phyloP scores from a whole-genome alignment of 495 filamentous ascomycete species.

The Gamarada debralockiae region DNA sequence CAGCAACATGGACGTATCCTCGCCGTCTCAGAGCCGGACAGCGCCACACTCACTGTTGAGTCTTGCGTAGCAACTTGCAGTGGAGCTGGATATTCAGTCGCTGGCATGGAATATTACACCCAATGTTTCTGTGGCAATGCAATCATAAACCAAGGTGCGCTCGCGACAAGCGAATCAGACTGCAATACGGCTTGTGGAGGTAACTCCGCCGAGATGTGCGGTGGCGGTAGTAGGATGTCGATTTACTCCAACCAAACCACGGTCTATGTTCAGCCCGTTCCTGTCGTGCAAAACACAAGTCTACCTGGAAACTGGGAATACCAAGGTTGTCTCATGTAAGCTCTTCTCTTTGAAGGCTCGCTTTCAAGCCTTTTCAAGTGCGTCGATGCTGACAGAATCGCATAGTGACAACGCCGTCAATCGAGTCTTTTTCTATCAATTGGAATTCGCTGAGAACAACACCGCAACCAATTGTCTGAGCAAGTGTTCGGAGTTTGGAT shows the following conservation, averaged over 20 bases:
- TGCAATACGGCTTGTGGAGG: constrained; percentile 56
- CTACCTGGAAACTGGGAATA: constrained; percentile 34
- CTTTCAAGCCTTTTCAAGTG: no score
- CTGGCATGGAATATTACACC: constrained; percentile 44
- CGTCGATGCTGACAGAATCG: neutral
- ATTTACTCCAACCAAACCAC: no score
- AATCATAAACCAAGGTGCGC: constrained; percentile 26
- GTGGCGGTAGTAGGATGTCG: no score
- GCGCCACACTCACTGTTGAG: no score
- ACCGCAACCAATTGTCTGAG: constrained; percentile 32
- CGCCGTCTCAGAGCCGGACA: no score
- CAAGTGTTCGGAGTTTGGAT: constrained; percentile 34
- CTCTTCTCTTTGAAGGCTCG: no score
- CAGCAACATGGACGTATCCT: no score
- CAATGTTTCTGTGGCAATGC: constrained; percentile 44
- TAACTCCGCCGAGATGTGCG: constrained; percentile 51
- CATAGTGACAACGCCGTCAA: constrained; percentile 36
- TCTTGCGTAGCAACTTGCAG: no score
- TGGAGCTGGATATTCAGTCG: constrained; percentile 40
- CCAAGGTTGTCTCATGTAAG: constrained; percentile 23
- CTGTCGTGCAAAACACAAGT: no score
- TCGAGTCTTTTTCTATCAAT: constrained; percentile 17
- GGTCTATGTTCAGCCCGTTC: no score
- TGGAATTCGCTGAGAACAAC: constrained; percentile 29
- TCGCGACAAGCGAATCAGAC: constrained; percentile 19